Evolutionary conservation across 2,329 filamentous ascomycete species (phyloP), one percentile per base, ranked within the genome.

Genomic region (Calonectria henricotiae): DNA sequence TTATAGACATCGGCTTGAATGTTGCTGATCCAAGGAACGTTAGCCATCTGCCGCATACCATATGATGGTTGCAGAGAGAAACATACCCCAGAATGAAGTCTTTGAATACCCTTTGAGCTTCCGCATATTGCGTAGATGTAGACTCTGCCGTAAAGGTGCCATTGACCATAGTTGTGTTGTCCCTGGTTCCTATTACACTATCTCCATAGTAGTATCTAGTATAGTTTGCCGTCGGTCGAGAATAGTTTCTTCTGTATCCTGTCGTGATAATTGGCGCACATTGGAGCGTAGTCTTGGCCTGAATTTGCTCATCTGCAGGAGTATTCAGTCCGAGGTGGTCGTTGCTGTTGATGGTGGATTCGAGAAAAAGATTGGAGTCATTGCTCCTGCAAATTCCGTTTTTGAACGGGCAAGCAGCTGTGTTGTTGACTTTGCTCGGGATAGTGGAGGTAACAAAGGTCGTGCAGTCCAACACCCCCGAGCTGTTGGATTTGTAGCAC

Each of bases 401-500:
- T 23, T 12, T n/a, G 17, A 62, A 62, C 8, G 58, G 58, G 25
- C 58, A 62, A 13, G 4, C 39, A 5, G 58, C 58, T 23, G 1
- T 62, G 15, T 32, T 2, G 8, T 62, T 23, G 2, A 62, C 32
- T 30, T 13, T 62, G 1, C 4, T 46, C 2, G 58, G 58, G 37
- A 62, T 43, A 1, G 25, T 32, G 25, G 58, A 20, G 7, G 12
- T 15, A 2, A 62, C 58, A 30, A 43, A 62, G 4, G 39, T 62
- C 8, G 20, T 43, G 17, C 58, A 62, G 25, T 35, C 58, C 9
- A 62, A 23, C 3, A 7, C 39, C 3, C 58, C 58, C 17, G 58
- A 62, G 8, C 39, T 43, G 11, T 62, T 43, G 23, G 58, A 62
- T 20, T 39, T 25, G 25, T 62, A 62, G 37, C 58, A 62, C 17